Conservation (phyloP, 164 flowering plant genomes). For the Annona cherimola region DNA sequence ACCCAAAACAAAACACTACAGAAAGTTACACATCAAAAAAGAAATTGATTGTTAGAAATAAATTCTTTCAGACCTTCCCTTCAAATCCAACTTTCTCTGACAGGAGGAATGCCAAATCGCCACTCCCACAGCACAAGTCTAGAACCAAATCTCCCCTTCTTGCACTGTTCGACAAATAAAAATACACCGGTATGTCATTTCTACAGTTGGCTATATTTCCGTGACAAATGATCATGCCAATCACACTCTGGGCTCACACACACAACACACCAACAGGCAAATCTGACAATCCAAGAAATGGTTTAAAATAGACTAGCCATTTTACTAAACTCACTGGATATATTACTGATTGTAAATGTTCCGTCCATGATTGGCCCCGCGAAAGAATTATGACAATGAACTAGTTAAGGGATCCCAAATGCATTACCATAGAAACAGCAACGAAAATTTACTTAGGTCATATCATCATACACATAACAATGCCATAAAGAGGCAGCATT, state of each 20-base stretch:
- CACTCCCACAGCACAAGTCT: slow-evolving; percentile 98
- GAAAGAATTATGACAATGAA: neutral
- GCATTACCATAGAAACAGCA: neutral
- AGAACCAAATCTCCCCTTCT: slow-evolving; percentile 62
- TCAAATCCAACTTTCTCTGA: slow-evolving; percentile 72
- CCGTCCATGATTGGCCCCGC: neutral
- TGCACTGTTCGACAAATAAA: slow-evolving; percentile 36
- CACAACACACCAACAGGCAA: neutral
- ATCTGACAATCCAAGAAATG: neutral
- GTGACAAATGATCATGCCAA: neutral
- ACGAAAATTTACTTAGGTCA: too few species aligned
- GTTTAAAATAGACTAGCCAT: neutral
- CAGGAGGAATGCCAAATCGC: slow-evolving; percentile 86
- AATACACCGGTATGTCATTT: neutral
- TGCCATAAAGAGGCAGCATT: neutral
- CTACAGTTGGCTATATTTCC: too few species aligned
- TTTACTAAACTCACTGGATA: neutral
- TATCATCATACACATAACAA: neutral
- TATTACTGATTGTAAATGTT: too few species aligned
- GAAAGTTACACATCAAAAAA: neutral
- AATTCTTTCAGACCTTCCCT: slow-evolving; percentile 51
- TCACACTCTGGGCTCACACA: neutral
- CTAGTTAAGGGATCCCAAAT: neutral
- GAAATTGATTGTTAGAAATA: neutral
- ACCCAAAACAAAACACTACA: neutral